Base-by-base conservation (phyloP, 106 monocot genomes). In the Dendrobium nobile region DNA sequence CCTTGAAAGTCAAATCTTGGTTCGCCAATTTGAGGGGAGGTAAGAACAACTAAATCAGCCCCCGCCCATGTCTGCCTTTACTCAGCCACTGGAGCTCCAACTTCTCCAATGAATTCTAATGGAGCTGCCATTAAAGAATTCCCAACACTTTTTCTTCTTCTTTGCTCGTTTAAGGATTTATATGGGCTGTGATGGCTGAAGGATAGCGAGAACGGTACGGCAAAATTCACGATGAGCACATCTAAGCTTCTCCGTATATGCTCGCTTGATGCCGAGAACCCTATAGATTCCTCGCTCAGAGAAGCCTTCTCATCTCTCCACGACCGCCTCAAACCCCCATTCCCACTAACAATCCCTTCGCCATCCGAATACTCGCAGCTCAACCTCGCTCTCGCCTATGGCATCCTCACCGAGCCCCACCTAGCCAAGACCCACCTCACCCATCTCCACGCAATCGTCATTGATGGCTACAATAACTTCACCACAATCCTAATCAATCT, bases 381-480 rank as follows among this genome's bases (percentile, higher is more conserved):
- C 54, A 89, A 78, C 80, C 87, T 7, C 22, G 87, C 92, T 55
- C 41, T 95, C 41, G 80, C 55, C 41, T 91, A 80, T 78, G 89
- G 79, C 78, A 47, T 84, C 76, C 86, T 93, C n/a, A 79, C 89
- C 67, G 79, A 88, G 10, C 91, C 93, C 67, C 45, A 70, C 64
- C 59, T 77, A 47, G 47, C 83, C 55, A 79, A 80, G 11, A 54
- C 70, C 76, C 88, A 95, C 79, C 85, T 95, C 56, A 86, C 77
- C 51, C 87, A 92, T 83, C 92, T 95, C 80, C 93, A 95, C 54
- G 85, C 90, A 68, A 64, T 84, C 79, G 89, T 91, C 72, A 78
- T 75, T 22, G 93, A 95, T 67, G 88, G 91, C 8, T 93, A 93
- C 85, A 42, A 77, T 17, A 70, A 87, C 84, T 91, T 96, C 84